Evolutionary conservation across 352 stramenopile genomes (phyloP).

Genomic region (Phytophthora pistaciae): DNA sequence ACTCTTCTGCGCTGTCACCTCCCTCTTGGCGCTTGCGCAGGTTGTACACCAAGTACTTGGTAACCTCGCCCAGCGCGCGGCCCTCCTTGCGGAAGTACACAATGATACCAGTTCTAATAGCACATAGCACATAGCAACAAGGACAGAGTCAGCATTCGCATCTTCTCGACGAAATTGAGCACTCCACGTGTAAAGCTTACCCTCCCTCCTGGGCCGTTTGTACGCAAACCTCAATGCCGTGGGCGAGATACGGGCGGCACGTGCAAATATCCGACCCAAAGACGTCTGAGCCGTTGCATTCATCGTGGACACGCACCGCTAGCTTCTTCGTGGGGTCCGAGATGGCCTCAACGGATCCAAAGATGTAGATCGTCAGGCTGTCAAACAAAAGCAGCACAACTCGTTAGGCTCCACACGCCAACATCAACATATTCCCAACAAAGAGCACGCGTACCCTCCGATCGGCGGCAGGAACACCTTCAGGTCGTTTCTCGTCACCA

Average conservation of each 20-base stretch:
- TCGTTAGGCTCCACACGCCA: conserved; percentile 8
- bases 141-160: conserved; percentile 7
- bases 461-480: conserved; percentile 99
- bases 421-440: background rate
- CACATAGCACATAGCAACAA: conserved; percentile 10
- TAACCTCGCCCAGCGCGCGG: conserved; percentile 97
- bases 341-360: conserved; percentile 97
- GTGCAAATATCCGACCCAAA: conserved; percentile 99
- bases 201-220: conserved; percentile 97
- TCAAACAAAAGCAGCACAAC: conserved; percentile 2
- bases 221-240: conserved; percentile 99
- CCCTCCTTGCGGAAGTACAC: conserved; percentile 99
- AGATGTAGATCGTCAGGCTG: conserved; percentile 98
- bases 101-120: conserved; percentile 92
- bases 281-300: conserved; percentile 99
- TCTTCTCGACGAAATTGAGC: background rate
- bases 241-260: conserved; percentile 98
- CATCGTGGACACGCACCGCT: conserved; percentile 98
- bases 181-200: conserved; percentile 39
- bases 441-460: conserved; percentile 80
- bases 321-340: conserved; percentile 98
- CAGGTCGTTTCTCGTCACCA: conserved; percentile 98
- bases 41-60: conserved; percentile 99
- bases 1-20: conserved; percentile 96
- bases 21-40: conserved; percentile 98